Conservation (phyloP, 306 rosid genomes). For the Vachellia pachyceras region DNA sequence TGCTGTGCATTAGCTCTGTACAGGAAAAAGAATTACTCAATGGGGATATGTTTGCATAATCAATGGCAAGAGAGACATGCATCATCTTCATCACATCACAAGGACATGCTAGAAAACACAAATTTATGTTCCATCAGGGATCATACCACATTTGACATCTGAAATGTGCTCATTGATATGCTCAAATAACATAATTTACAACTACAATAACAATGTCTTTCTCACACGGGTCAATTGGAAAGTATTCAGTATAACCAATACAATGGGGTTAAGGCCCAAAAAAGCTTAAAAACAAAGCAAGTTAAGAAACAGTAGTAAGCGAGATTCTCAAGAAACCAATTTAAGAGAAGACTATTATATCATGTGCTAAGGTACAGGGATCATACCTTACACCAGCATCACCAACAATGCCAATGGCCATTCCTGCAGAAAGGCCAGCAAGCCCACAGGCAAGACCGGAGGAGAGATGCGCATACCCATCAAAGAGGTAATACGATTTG, state of each 20-base stretch:
- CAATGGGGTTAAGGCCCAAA: neutral
- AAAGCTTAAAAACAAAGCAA: neutral
- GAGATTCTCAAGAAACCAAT: neutral
- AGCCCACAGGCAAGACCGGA: constrained; percentile 92
- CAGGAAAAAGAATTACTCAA: constrained; percentile 38
- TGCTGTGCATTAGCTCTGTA: constrained; percentile 93
- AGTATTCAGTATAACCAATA: neutral
- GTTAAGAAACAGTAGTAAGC: neutral
- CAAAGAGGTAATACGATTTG: constrained; percentile 83
- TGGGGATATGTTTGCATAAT: neutral
- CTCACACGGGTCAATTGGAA: neutral
- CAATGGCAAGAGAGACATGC: constrained; percentile 2
- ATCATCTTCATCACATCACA: constrained; percentile 10
- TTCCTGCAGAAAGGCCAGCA: constrained; percentile 90
- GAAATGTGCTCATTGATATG: neutral
- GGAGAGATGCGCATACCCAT: constrained; percentile 90
- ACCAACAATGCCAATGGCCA: constrained; percentile 93
- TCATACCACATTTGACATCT: neutral
- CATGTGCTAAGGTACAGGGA: constrained; percentile 14
- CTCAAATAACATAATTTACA: neutral
- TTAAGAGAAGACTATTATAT: neutral
- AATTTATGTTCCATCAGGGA: constrained; percentile 9
- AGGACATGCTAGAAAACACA: neutral
- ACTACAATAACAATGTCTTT: neutral
- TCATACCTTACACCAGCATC: constrained; percentile 91